Conservation (phyloP, 305 asterid species). For the Nicotiana rustica region DNA sequence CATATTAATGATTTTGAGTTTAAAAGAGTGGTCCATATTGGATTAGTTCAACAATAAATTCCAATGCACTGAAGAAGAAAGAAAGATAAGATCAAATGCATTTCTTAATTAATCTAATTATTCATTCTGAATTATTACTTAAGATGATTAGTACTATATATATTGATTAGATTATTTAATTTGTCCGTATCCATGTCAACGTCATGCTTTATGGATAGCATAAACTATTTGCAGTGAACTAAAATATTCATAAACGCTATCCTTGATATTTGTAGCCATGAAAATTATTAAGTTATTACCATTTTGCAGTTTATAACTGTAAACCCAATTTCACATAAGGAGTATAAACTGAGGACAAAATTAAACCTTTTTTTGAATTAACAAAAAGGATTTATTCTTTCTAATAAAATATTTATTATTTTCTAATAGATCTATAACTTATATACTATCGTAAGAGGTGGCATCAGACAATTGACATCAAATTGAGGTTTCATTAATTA, state of each 20-base stretch:
- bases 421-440: too few species aligned
- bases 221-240: background rate
- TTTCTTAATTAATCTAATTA: slow-evolving; percentile 16
- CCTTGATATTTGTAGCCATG: background rate
- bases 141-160: background rate
- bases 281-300: background rate
- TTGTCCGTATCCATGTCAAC: background rate
- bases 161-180: background rate
- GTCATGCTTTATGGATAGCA: slow-evolving; percentile 9
- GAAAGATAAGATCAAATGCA: background rate
- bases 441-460: too few species aligned
- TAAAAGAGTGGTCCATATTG: background rate
- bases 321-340: background rate
- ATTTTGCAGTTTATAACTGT: too few species aligned
- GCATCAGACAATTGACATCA: background rate
- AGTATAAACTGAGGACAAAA: background rate
- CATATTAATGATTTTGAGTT: background rate
- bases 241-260: slow-evolving; percentile 20
- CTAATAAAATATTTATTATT: too few species aligned
- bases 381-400: too few species aligned
- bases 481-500: background rate
- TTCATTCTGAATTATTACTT: background rate
- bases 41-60: slow-evolving; percentile 6
- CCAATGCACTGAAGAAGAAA: background rate
- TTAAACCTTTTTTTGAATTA: too few species aligned